Evolutionary conservation across 495 filamentous ascomycete genomes (phyloP), one percentile per base, ranked within the genome.

Genomic region (Opeltia flavorubescens): DNA sequence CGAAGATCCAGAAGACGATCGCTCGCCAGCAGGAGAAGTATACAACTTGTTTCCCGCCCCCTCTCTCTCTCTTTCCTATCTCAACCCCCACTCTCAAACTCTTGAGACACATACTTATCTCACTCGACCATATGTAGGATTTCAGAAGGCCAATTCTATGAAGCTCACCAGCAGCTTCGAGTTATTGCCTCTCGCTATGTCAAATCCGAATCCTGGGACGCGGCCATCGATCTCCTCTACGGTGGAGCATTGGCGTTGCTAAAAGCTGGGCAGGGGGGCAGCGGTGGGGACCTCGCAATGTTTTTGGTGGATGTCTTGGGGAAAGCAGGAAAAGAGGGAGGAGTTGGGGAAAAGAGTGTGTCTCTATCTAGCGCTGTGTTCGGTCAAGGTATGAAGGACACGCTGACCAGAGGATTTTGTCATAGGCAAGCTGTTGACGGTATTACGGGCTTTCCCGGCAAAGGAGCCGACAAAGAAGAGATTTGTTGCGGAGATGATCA

Each of bases 121-220:
- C n/a, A 21, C 38, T 38, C n/a, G n/a, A 11, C 40, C 46, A 20
- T 23, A 11, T 47, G 50, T 65, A 93, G 89, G 60, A 95, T 95
- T 63, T 72, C 79, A 51, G 87, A 91, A 64, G 93, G 91, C 50
- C 77, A 86, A 55, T 95, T 77, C 70, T 98, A 98, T 67, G 91
- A 98, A 74, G 91, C 91, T 44, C 87, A 94, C 63, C 91, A 98
- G 62, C 93, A 98, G 68, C 81, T 94, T 48, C 84, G 91, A 29
- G 86, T 94, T 26, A 86, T 96, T 53, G 85, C 88, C 28, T 83
- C 84, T 40, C 86, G 91, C 25, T 95, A 99, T 62, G 75, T 85
- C 55, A 95, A 95, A 63, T 69, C 79, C 23, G 66, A 71, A 33
- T 87, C 91, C 74, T 95, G 80, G 68, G 62, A 72, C 59, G 78